Percentiles rank a stretch among this genome's conserved stretches.
Conservation (phyloP, 2,329 filamentous ascomycete species). For the Nemania serpens region DNA sequence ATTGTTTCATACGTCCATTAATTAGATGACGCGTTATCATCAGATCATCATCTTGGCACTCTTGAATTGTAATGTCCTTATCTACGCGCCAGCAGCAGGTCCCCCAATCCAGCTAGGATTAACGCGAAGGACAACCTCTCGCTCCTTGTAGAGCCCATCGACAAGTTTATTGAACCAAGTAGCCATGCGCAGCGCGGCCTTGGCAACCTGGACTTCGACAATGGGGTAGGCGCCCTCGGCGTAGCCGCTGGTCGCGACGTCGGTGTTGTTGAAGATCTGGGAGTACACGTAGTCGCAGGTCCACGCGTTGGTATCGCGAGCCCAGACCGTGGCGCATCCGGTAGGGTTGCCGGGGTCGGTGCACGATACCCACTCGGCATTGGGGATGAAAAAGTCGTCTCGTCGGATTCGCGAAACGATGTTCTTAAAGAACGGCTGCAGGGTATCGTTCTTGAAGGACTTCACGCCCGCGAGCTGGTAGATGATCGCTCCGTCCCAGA, state of each 20-base stretch:
- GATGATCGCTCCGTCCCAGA: slow-evolving; percentile 56
- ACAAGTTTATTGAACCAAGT: slow-evolving; percentile 30
- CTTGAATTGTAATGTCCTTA: too few relatives aligned
- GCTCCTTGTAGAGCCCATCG: slow-evolving; percentile 29
- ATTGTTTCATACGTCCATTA: background rate
- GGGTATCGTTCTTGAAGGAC: slow-evolving; percentile 27
- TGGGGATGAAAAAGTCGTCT: slow-evolving; percentile 28
- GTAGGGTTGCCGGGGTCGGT: slow-evolving; percentile 24
- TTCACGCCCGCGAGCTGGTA: slow-evolving; percentile 36
- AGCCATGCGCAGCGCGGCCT: slow-evolving; percentile 31
- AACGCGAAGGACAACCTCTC: slow-evolving; percentile 25
- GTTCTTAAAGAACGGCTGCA: slow-evolving; percentile 31
- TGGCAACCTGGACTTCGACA: slow-evolving; percentile 31
- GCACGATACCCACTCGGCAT: slow-evolving; percentile 28
- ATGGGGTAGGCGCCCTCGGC: slow-evolving; percentile 29
- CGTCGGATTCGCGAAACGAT: slow-evolving; percentile 23
- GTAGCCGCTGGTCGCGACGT: slow-evolving; percentile 31
- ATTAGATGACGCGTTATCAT: background rate
- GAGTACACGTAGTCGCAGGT: slow-evolving; percentile 33
- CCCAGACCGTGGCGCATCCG: slow-evolving; percentile 27
- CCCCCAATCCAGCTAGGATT: slow-evolving; percentile 31
- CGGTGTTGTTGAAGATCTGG: slow-evolving; percentile 32
- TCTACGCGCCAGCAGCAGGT: slow-evolving; percentile 16
- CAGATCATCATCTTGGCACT: background rate
- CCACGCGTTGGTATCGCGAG: slow-evolving; percentile 32